Base-by-base conservation (phyloP, 176 grass and related monocot genomes). In the Oryza glumipatula region DNA sequence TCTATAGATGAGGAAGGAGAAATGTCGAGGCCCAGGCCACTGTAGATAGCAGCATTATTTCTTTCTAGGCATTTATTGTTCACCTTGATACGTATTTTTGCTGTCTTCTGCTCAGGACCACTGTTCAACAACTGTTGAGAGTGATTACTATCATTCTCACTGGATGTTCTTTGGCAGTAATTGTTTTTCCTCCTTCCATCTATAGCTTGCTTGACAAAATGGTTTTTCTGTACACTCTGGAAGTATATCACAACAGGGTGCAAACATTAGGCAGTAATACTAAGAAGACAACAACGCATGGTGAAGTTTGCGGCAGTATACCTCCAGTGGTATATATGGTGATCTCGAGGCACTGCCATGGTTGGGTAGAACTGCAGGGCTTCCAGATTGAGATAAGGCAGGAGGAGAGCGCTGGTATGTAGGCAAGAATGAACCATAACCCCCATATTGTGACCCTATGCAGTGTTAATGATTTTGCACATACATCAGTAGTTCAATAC, bases 21-120 rank as follows among this genome's bases (percentile, higher is more conserved):
- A 89, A 89, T 89, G 67, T 94, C 81, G 67, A 94, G 86, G 35
- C 92, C 92, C 68, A 94, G 52, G 21, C 92, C 89, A 82, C 89
- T 94, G 64, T 94, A 91, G 24, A 91, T 89, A 79, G 84, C 92
- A 87, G 92, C 86, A 87, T 85, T 91, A 78, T 89, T 89, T 89
- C 77, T 84, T 87, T 72, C 21, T 64, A 91, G 82, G 44, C 16
- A 82, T 71, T 54, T 82, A 84, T 84, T 80, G 70, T 82, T 90
- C 61, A 94, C 83, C 69, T 87, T 94, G 72, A 94, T 91, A 76
- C 73, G 68, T 84, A 94, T 85, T 84, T 91, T 91, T 15, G 82
- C 49, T 82, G 86, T 56, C 73, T 91, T 94, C 33, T 75, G 63
- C 79, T 94, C 81, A 79, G 44, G 65, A 78, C 77, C 51, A 82